These are phyloP conservation scores for Mimosa pudica DNA, from an alignment of 306 rosid species.

Conservation along the genomic window DNA sequence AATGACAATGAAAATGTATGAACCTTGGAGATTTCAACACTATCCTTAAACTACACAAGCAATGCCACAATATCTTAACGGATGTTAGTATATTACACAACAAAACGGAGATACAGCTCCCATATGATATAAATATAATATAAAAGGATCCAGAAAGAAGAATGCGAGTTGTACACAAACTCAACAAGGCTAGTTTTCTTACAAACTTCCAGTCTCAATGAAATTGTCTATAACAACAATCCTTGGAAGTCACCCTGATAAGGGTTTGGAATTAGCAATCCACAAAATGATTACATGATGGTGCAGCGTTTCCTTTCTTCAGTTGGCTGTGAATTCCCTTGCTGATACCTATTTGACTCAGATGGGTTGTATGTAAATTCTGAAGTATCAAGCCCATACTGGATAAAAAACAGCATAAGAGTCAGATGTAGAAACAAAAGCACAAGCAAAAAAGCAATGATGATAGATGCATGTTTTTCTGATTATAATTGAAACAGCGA, in stretches of 20 bases:
- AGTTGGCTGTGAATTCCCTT: conserved; percentile 68
- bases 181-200: conserved; percentile 33
- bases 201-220: conserved; percentile 36
- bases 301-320: conserved; percentile 93
- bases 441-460: conserved; percentile 17
- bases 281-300: conserved; percentile 64
- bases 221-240: conserved; percentile 33
- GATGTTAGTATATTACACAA: conserved; percentile 28
- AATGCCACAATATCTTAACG: conserved; percentile 21
- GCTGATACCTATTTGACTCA: conserved; percentile 80
- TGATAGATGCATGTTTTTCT: neutral
- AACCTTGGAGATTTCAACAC: conserved; percentile 22
- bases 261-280: conserved; percentile 33
- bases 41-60: conserved; percentile 28
- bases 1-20: neutral
- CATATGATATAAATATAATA: conserved; percentile 26
- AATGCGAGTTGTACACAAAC: conserved; percentile 46
- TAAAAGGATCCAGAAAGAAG: conserved; percentile 37
- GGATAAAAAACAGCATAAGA: conserved; percentile 33
- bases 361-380: conserved; percentile 97
- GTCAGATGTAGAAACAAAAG: conserved; percentile 23
- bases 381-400: conserved; percentile 97
- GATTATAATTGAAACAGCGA: no score
- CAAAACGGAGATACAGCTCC: conserved; percentile 32
- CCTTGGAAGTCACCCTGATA: conserved; percentile 32